Conservation (phyloP, 2,329 filamentous ascomycete species). For the Cephalotrichum gorgonifer region DNA sequence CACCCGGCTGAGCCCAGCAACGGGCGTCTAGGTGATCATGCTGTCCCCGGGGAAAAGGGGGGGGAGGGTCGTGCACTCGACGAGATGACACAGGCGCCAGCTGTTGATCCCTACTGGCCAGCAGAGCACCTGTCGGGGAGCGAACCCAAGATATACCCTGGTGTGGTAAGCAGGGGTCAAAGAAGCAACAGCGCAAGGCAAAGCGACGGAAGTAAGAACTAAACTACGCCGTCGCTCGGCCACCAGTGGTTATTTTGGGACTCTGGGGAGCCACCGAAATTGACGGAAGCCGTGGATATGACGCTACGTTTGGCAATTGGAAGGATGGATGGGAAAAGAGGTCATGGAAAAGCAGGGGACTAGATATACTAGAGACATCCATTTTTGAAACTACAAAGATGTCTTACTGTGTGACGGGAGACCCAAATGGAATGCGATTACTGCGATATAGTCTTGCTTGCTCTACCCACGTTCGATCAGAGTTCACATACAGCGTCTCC, state of each 20-base stretch:
- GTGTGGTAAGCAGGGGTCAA: constrained; percentile 46
- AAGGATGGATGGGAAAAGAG: background rate
- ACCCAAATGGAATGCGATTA: no score
- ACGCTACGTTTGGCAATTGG: no score
- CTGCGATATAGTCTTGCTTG: no score
- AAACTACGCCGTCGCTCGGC: no score
- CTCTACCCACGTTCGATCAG: no score
- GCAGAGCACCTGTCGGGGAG: constrained; percentile 40
- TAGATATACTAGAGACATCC: background rate
- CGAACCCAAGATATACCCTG: constrained; percentile 64
- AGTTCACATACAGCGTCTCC: no score
- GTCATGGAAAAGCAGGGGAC: background rate
- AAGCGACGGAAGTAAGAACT: background rate
- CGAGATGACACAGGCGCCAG: background rate
- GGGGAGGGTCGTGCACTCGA: background rate
- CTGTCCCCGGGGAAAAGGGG: no score
- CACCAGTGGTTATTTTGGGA: no score
- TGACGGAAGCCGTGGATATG: no score
- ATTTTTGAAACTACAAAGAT: no score
- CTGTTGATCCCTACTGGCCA: constrained; percentile 22
- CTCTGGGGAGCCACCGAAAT: no score
- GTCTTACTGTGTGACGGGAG: no score
- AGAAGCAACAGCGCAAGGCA: constrained; percentile 27
- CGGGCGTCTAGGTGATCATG: background rate
- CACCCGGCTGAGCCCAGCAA: background rate